Evolutionary conservation across 225 moss, liverwort and hornwort genomes (phyloP).

Genomic region (Marchantia paleacea): DNA sequence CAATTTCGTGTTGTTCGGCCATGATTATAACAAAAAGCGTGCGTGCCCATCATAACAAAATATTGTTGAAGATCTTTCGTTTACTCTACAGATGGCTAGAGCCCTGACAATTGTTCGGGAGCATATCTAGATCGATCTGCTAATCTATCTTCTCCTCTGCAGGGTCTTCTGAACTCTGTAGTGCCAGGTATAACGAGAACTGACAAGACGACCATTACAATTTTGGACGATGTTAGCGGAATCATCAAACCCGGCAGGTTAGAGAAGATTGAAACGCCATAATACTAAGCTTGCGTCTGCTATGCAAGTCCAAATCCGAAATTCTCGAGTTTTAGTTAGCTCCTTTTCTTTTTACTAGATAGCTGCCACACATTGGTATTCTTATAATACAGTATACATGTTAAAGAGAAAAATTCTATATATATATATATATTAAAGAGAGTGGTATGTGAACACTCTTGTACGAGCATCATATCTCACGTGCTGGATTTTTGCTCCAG

Average conservation of each 20-base stretch:
- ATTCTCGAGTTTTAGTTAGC: too few relatives aligned
- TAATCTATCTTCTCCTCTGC: background rate
- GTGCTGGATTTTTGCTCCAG: constrained; percentile 8
- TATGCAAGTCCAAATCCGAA: too few relatives aligned
- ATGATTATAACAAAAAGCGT: background rate
- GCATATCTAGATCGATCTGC: background rate
- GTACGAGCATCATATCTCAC: too few relatives aligned
- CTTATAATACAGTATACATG: too few relatives aligned
- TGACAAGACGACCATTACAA: constrained; percentile 46
- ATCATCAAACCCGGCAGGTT: constrained; percentile 58
- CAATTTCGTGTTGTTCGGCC: background rate
- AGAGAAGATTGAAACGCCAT: too few relatives aligned
- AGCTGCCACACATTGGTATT: too few relatives aligned
- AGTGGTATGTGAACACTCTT: too few relatives aligned
- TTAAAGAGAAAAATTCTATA: background rate
- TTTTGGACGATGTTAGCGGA: constrained; percentile 56
- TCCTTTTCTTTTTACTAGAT: too few relatives aligned
- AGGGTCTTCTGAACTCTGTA: background rate
- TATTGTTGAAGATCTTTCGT: background rate
- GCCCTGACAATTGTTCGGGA: background rate
- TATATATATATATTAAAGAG: too few relatives aligned
- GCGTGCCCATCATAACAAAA: too few relatives aligned
- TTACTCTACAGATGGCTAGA: background rate
- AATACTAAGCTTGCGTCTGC: too few relatives aligned
- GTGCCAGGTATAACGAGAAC: constrained; percentile 27